Percentiles rank a stretch among this genome's conserved stretches.
Conservation (phyloP, 306 rosid species). For the Pachyrhizus erosus region DNA sequence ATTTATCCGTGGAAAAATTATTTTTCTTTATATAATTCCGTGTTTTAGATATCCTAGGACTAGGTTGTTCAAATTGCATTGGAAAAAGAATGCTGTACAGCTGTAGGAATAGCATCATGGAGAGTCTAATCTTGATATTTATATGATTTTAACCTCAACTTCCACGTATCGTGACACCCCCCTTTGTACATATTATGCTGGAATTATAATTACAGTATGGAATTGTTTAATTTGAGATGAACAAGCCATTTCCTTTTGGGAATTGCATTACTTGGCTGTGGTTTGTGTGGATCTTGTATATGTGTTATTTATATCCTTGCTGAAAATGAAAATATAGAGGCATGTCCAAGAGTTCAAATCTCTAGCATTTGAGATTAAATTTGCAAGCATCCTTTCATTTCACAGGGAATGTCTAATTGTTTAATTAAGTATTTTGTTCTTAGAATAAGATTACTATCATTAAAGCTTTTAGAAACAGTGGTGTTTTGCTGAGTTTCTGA, state of each 20-base stretch:
- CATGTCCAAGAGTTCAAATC: background rate
- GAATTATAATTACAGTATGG: background rate
- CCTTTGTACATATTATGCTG: background rate
- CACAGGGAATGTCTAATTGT: background rate
- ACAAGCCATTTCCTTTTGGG: background rate
- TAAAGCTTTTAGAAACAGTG: conserved; percentile 8
- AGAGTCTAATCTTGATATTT: background rate
- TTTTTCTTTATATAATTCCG: background rate
- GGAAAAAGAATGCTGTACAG: background rate
- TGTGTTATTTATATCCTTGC: background rate
- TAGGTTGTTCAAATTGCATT: conserved; percentile 18
- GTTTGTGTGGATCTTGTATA: background rate
- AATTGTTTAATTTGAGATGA: conserved; percentile 10
- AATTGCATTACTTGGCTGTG: background rate
- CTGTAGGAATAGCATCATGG: background rate
- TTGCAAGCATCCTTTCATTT: conserved; percentile 22
- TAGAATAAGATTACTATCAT: background rate
- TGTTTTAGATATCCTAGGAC: background rate
- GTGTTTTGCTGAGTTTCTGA: background rate
- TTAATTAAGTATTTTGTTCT: background rate
- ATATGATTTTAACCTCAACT: conserved; percentile 1
- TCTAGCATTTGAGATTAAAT: background rate
- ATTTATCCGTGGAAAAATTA: background rate
- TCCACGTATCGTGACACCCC: background rate
- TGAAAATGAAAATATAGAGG: background rate